Base-by-base conservation (phyloP, 805 yeast species). In the Aciculoconidium aculeatum region DNA sequence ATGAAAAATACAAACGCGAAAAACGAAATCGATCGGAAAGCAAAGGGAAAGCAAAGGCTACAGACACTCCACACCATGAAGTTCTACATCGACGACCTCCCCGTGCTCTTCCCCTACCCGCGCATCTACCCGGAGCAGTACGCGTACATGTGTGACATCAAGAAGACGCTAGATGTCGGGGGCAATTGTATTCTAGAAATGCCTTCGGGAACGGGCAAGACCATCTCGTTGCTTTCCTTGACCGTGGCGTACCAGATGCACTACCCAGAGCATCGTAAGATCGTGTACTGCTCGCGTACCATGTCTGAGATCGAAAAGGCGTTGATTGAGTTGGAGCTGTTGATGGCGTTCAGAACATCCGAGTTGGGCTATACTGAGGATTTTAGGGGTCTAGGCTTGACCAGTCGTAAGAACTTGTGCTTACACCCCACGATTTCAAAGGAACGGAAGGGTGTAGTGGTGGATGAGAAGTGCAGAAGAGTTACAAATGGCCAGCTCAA, bases 201-300 rank as follows among this genome's bases (percentile, higher is more conserved):
- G 99, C 99, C 99, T 43, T 92, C 99, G 5, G 99, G 99, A 4
- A 92, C 99, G 3, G 99, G 99, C 23, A 92, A 92, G 54, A 92
- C 99, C 21, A 83, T 92, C 3, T 87, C 97, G 1, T 67, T 92
- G 51, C 65, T 92, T 17, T 86, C 97, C 0, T 60, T 92, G 25
- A 86, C 97, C 0, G 86, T 92, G 25, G 95, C 98, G 9, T 92
- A 92, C 56, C 99, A 92, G 54, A 77, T 85, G 84, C 75, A 73
- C 65, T 88, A 90, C 53, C 94, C 96, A 7, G 96, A 90, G 48
- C 95, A 86, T 49, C 63, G 95, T 11, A 92, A 90, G 66, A 78
- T 92, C 42, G 85, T 92, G 5, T 92, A 92, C 58, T 92, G 99
- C 57, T 92, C 98, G 4, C 97, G 99, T 70, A 92, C 99, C 18